Evolutionary conservation across 2,329 filamentous ascomycete genomes (phyloP).

Genomic region (Colletotrichum sp.): DNA sequence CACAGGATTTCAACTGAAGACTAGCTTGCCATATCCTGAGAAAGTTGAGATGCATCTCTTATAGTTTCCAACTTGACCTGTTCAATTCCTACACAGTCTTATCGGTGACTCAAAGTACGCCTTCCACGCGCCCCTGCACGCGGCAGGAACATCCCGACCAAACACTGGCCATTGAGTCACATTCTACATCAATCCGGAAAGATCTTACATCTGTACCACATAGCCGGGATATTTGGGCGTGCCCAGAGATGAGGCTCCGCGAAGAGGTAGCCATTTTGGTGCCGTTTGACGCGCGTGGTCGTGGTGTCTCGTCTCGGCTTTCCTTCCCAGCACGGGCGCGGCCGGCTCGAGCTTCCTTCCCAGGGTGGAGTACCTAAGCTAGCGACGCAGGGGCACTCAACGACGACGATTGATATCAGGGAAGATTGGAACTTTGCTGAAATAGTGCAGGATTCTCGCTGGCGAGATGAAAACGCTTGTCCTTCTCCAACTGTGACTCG

Average conservation of each 20-base stretch:
- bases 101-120: background rate
- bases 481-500: background rate
- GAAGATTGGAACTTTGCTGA: background rate
- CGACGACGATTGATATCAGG: background rate
- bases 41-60: background rate
- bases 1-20: background rate
- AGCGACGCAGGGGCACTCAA: background rate
- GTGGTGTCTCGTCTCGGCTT: background rate
- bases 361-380: background rate
- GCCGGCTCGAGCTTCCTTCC: background rate
- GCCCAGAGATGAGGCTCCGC: background rate
- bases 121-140: background rate
- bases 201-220: background rate
- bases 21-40: background rate
- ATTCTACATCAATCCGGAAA: rapidly evolving
- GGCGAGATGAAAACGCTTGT: too few relatives aligned
- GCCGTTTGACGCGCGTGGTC: background rate
- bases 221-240: background rate
- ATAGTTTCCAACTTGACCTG: background rate
- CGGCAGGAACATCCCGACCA: background rate
- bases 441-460: background rate
- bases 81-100: background rate
- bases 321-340: background rate
- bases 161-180: rapidly evolving
- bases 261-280: background rate